Evolutionary conservation across 2,329 filamentous ascomycete genomes (phyloP).

Genomic region (Elsinoe necatrix): DNA sequence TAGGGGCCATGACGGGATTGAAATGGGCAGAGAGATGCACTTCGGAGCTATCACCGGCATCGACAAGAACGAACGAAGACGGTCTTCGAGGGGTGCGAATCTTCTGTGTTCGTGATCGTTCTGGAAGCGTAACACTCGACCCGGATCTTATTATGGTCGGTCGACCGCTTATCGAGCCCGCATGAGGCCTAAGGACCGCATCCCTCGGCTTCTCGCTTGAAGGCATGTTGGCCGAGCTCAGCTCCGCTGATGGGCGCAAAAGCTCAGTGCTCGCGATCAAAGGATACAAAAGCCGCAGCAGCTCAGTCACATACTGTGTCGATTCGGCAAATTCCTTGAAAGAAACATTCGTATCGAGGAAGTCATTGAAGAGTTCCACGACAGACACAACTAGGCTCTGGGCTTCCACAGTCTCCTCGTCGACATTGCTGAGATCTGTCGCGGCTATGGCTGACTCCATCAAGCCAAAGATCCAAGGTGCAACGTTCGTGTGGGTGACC

Average conservation of each 20-base stretch:
- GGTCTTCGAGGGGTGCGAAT: conserved; percentile 64
- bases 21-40: conserved; percentile 54
- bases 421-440: conserved; percentile 51
- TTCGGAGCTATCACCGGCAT: conserved; percentile 55
- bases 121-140: conserved; percentile 33
- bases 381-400: conserved; percentile 64
- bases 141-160: conserved; percentile 64
- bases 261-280: conserved; percentile 79
- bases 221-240: conserved; percentile 50
- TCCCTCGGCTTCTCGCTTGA: conserved; percentile 35
- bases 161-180: conserved; percentile 46
- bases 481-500: conserved; percentile 66
- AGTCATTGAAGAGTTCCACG: conserved; percentile 67
- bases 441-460: conserved; percentile 63
- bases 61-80: conserved; percentile 86
- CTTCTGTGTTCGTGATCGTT: conserved; percentile 24
- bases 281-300: conserved; percentile 76
- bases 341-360: conserved; percentile 64
- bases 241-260: conserved; percentile 73
- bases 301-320: conserved; percentile 71
- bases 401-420: conserved; percentile 37
- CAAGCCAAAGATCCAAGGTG: conserved; percentile 77
- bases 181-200: conserved; percentile 70
- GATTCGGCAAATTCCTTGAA: conserved; percentile 76
- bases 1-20: conserved; percentile 53